Evolutionary conservation across 176 grass and related monocot genomes (phyloP).

Genomic region (Oryza rufipogon): DNA sequence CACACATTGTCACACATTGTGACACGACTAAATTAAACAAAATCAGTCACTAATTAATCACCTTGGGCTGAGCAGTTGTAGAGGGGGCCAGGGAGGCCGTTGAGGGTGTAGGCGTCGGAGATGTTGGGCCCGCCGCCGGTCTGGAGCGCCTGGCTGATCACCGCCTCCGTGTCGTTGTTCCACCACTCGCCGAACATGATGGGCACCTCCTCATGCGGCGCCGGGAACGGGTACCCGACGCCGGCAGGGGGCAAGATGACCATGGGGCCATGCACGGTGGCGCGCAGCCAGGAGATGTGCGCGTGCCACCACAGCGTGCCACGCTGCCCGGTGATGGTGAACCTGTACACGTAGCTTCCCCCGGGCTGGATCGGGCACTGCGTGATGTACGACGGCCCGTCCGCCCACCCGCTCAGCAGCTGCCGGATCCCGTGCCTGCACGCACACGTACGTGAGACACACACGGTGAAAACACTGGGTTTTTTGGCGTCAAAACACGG

Average conservation of each 20-base stretch:
- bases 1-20: background rate
- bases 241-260: conserved; percentile 59
- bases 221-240: conserved; percentile 59
- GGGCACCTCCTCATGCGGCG: conserved; percentile 42
- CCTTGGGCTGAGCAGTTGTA: conserved; percentile 48
- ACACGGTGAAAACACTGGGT: background rate
- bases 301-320: conserved; percentile 79
- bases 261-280: conserved; percentile 58
- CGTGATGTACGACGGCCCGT: conserved; percentile 64
- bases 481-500: background rate
- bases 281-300: conserved; percentile 65
- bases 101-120: conserved; percentile 50
- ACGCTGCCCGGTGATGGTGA: conserved; percentile 51
- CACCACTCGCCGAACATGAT: conserved; percentile 63
- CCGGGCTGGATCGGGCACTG: conserved; percentile 69
- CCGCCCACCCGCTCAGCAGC: conserved; percentile 60
- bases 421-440: conserved; percentile 58
- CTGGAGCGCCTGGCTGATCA: conserved; percentile 30
- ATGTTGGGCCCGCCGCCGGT: conserved; percentile 37
- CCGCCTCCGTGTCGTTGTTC: conserved; percentile 29
- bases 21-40: too few relatives aligned
- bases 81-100: conserved; percentile 42
- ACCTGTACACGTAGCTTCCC: conserved; percentile 56
- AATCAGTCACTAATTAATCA: background rate
- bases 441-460: too few relatives aligned